phyloP scores from a whole-genome alignment of 1,139 yeast genomes.

The Spencermartinsiella ligniputridi region DNA sequence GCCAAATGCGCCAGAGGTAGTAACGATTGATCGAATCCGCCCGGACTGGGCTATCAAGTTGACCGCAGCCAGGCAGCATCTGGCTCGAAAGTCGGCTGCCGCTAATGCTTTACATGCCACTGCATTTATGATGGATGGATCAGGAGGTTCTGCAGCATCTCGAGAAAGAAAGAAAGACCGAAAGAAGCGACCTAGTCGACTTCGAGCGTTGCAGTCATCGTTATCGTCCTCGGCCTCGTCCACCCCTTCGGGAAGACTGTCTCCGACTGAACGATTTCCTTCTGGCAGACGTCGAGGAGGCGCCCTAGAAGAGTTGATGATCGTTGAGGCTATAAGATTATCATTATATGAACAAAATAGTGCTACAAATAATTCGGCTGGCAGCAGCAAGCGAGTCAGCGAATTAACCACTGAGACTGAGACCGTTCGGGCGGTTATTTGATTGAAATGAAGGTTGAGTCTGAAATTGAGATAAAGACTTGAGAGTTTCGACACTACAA shows the following conservation, averaged over 20 bases:
- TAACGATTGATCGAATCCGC: constrained; percentile 74
- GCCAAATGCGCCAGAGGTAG: constrained; percentile 35
- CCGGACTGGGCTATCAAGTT: constrained; percentile 90
- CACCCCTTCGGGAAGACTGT: background rate
- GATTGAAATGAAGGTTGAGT: too few species aligned
- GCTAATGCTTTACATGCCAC: constrained; percentile 92
- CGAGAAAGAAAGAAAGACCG: constrained; percentile 12
- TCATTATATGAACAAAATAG: constrained; percentile 18
- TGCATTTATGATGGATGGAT: constrained; percentile 45
- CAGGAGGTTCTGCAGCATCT: constrained; percentile 15
- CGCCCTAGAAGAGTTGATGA: constrained; percentile 70
- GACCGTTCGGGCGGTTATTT: background rate
- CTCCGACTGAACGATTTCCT: background rate
- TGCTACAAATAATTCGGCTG: background rate
- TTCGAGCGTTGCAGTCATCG: constrained; percentile 16
- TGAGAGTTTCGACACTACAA: too few species aligned
- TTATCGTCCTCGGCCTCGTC: constrained; percentile 9
- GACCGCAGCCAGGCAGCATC: constrained; percentile 62
- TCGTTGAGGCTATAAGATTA: constrained; percentile 75
- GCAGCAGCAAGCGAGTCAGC: constrained; percentile 2
- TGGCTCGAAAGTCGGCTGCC: constrained; percentile 86
- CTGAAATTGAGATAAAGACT: too few species aligned
- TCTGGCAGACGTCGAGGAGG: constrained; percentile 9
- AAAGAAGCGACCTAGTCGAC: constrained; percentile 15
- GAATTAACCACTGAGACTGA: background rate